Evolutionary conservation across 1,284 basidiomycete species (phyloP).

Genomic region (Trametes sp.): DNA sequence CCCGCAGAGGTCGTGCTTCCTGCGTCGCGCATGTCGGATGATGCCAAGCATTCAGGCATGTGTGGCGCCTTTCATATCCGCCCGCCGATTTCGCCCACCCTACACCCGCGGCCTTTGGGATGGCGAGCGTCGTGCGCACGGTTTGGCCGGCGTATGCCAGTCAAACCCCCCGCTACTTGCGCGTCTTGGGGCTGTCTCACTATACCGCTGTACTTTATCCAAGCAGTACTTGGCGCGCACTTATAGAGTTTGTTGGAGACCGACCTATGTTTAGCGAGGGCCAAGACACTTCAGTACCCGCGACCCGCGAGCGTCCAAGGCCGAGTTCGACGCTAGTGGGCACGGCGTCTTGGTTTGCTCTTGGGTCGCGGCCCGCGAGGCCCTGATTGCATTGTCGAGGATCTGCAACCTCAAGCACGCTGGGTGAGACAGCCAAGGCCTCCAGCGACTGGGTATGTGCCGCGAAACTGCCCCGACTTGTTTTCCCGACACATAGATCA

Average conservation of each 20-base stretch:
- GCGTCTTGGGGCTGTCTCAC: background rate
- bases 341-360: background rate
- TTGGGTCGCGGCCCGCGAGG: background rate
- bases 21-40: background rate
- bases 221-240: background rate
- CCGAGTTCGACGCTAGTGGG: background rate
- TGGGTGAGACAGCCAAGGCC: background rate
- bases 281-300: background rate
- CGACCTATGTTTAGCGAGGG: background rate
- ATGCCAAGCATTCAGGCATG: conserved; percentile 6
- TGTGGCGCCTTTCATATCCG: conserved; percentile 8
- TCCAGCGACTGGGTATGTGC: too few relatives aligned
- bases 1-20: background rate
- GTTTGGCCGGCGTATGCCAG: background rate
- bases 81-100: background rate
- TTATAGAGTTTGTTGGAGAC: conserved; percentile 3
- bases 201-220: too few relatives aligned
- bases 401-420: background rate
- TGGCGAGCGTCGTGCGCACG: background rate
- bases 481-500: too few relatives aligned
- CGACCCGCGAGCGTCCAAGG: background rate
- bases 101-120: background rate
- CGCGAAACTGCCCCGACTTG: too few relatives aligned
- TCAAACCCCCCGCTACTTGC: background rate
- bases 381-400: background rate